phyloP scores from a whole-genome alignment of 2,329 filamentous ascomycete species.

The Setomelanomma holmii region DNA sequence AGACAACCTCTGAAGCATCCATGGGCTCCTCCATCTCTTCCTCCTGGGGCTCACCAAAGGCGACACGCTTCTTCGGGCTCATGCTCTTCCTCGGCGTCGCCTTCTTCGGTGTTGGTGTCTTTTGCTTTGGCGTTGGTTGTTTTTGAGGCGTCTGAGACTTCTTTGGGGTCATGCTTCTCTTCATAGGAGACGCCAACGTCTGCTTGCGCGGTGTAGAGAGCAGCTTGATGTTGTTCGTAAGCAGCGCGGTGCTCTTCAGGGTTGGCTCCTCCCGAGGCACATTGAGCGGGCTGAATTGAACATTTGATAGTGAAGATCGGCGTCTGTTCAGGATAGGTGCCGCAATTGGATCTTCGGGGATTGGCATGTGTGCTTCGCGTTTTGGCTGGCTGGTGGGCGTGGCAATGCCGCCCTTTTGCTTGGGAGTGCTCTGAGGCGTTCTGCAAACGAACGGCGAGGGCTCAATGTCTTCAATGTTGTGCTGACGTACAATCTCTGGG shows the following conservation, averaged over 20 bases:
- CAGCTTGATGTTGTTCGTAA: slow-evolving; percentile 55
- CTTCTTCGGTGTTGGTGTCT: slow-evolving; percentile 48
- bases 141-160: slow-evolving; percentile 49
- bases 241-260: slow-evolving; percentile 40
- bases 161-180: slow-evolving; percentile 48
- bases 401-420: slow-evolving; percentile 16
- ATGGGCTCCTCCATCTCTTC: slow-evolving; percentile 37
- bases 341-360: slow-evolving; percentile 42
- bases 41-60: slow-evolving; percentile 36
- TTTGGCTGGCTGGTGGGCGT: slow-evolving; percentile 31
- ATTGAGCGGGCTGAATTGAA: slow-evolving; percentile 46
- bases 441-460: slow-evolving; percentile 44
- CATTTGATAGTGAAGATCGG: slow-evolving; percentile 42
- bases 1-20: slow-evolving; percentile 26
- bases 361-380: slow-evolving; percentile 20
- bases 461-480: slow-evolving; percentile 40
- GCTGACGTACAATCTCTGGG: slow-evolving; percentile 34
- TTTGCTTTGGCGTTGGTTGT: slow-evolving; percentile 49
- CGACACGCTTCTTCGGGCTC: slow-evolving; percentile 44
- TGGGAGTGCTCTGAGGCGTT: slow-evolving; percentile 28
- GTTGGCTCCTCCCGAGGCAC: slow-evolving; percentile 34
- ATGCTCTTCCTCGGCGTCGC: slow-evolving; percentile 34
- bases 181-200: slow-evolving; percentile 51
- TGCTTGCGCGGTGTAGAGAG: slow-evolving; percentile 59
- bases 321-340: slow-evolving; percentile 45